Evolutionary conservation across 306 rosid species (phyloP), one percentile per base, ranked within the genome.

Genomic region (apple (Malus domestica)): DNA sequence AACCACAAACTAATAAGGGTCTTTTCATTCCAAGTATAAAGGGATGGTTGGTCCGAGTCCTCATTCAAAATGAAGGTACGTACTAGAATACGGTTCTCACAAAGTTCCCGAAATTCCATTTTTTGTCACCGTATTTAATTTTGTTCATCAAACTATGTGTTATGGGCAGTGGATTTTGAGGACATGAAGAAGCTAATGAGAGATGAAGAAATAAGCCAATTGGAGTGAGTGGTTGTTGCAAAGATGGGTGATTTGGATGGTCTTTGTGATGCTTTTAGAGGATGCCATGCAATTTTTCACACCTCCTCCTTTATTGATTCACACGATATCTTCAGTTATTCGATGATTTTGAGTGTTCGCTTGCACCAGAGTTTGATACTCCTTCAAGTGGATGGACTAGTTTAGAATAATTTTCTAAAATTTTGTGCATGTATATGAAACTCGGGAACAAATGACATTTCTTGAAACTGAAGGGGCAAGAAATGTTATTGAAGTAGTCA

Each of bases 261-360:
- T 60, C 76, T 58, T 15, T 72, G 67, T 23, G 76, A 72, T 14
- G 76, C 76, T 4, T 72, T 72, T 23, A 72, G 76, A 19, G 76
- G 55, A 5, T 72, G 76, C 38, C 76, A 58, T 38, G 76, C 55
- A 23, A 15, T 72, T 72, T 58, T 72, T 22, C 76, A 72, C 16
- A 72, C 67, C 67, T 58, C 76, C 3, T 35, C 76, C 35, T 72
- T 72, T 29, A 72, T 72, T 72, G 76, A 72, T 72, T 67, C 67
- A 35, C 76, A 57, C 16, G 67, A 55, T 23, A 45, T 38, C 76
- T 58, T 67, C 4, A 55, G 67, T 38, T 72, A 72, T 23, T 72
- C 67, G 2, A 55, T 72, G 23, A 72, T 38, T 72, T 13, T 8
- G 15, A n/a, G n/a, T n/a, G 20, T 18, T 49, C 20, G 8, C 5